A percentile compares a stretch with the other conserved stretches of the same genome.
These are phyloP conservation scores for Lojkania enalia DNA, from an alignment of 2,329 filamentous ascomycete genomes.

Conservation along the genomic window DNA sequence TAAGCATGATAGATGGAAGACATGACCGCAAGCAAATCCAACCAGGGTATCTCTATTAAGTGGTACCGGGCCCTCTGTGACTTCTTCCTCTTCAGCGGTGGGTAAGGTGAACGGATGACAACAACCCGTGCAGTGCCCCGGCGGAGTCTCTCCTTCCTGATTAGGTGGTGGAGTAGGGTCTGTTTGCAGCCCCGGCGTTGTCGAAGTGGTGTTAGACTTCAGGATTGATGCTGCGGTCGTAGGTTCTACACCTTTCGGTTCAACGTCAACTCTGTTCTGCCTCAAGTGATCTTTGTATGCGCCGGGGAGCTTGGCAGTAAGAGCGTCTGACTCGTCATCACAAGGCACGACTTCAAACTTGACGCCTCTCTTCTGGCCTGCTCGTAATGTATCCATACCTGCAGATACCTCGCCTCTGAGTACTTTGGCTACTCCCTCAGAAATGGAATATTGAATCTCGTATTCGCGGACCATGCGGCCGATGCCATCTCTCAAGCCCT, in stretches of 20 bases:
- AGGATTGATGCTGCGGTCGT: conserved; percentile 26
- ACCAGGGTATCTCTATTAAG: conserved; percentile 65
- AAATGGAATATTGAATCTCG: conserved; percentile 92
- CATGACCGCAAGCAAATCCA: conserved; percentile 80
- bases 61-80: conserved; percentile 29
- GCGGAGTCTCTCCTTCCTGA: conserved; percentile 29
- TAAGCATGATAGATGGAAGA: conserved; percentile 76
- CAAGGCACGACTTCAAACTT: conserved; percentile 74
- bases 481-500: conserved; percentile 84
- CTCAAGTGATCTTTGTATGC: conserved; percentile 2
- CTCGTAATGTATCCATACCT: conserved; percentile 79
- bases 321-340: conserved; percentile 38
- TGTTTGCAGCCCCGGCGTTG: conserved; percentile 19
- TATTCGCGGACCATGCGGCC: conserved; percentile 93
- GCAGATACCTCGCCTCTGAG: conserved; percentile 82
- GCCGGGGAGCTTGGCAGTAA: conserved; percentile 6
- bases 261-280: conserved; percentile 29
- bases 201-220: conserved; percentile 27
- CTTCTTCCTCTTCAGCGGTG: conserved; percentile 34
- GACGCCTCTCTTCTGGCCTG: conserved; percentile 80
- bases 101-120: conserved; percentile 36
- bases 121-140: conserved; percentile 42
- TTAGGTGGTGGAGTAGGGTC: conserved; percentile 27
- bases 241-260: conserved; percentile 34
- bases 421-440: conserved; percentile 83